A percentile compares a stretch with the other conserved stretches of the same genome.
Evolutionary conservation across 129 eudicot genomes (phyloP).

Genomic region (Arctium minus): DNA sequence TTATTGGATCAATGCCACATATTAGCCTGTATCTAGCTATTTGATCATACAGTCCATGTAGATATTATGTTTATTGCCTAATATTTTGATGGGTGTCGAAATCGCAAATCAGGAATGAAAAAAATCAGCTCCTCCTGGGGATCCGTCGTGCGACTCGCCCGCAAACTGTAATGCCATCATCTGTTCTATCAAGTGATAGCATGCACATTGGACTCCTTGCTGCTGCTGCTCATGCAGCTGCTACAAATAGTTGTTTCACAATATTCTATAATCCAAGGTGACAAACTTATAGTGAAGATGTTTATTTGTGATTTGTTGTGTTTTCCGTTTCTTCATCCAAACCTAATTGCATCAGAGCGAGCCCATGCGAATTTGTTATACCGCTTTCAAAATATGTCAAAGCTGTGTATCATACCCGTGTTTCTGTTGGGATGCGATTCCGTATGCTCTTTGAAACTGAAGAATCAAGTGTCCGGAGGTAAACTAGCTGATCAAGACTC

Average conservation of each 20-base stretch:
- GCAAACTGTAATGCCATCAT: slow-evolving; percentile 98
- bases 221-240: slow-evolving; percentile 99
- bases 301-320: background rate
- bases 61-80: background rate
- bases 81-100: background rate
- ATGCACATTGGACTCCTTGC: slow-evolving; percentile 99
- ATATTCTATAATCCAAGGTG: slow-evolving; percentile 94
- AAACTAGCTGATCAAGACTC: background rate
- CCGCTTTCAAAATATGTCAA: slow-evolving; percentile 86
- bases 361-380: slow-evolving; percentile 96
- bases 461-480: slow-evolving; percentile 99
- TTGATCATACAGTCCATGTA: background rate
- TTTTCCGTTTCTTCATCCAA: slow-evolving; percentile 12
- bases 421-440: slow-evolving; percentile 99
- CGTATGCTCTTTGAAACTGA: slow-evolving; percentile 99
- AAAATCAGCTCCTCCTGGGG: slow-evolving; percentile 94
- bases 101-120: slow-evolving; percentile 68
- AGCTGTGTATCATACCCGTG: slow-evolving; percentile 97
- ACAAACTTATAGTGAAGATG: background rate
- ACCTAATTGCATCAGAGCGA: slow-evolving; percentile 60
- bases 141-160: slow-evolving; percentile 96
- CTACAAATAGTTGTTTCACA: slow-evolving; percentile 95
- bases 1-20: slow-evolving; percentile 4
- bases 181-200: slow-evolving; percentile 96
- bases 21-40: background rate